Percentiles rank a stretch among this genome's conserved stretches.
These are phyloP conservation scores for Fusarium mundagurra DNA, from an alignment of 2,329 filamentous ascomycete species.

Conservation along the genomic window DNA sequence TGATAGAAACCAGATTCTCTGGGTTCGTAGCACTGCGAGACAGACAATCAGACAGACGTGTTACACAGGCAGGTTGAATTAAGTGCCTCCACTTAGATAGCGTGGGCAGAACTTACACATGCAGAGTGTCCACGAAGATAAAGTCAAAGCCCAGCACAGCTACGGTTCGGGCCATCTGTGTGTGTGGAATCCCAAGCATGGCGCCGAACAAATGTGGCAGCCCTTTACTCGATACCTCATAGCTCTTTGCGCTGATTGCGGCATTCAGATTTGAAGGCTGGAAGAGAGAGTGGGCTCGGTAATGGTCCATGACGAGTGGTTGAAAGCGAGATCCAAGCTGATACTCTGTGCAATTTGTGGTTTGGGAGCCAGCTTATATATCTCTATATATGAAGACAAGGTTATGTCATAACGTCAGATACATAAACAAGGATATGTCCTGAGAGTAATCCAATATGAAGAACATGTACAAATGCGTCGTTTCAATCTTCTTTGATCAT, in stretches of 20 bases:
- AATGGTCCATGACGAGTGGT: background rate
- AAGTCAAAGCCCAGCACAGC: constrained; percentile 1
- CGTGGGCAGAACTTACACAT: background rate
- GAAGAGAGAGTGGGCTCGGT: background rate
- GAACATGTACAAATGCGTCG: too few relatives aligned
- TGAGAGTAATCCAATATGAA: too few relatives aligned
- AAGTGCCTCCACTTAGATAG: background rate
- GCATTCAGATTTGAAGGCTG: background rate
- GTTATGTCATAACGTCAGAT: too few relatives aligned
- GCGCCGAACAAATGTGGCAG: background rate
- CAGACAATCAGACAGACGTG: too few relatives aligned
- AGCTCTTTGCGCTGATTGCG: background rate
- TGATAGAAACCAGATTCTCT: background rate
- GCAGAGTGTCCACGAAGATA: background rate
- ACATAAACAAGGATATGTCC: too few relatives aligned
- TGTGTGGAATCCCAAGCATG: background rate
- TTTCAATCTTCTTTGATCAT: too few relatives aligned
- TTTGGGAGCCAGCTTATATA: too few relatives aligned
- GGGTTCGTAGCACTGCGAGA: background rate
- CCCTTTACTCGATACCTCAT: background rate
- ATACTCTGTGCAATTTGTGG: too few relatives aligned
- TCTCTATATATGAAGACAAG: too few relatives aligned
- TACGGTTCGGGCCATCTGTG: background rate
- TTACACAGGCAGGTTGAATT: too few relatives aligned
- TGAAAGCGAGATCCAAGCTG: too few relatives aligned